Evolutionary conservation across 179 eudicot genomes (phyloP), one percentile per base, ranked within the genome.

Genomic region (Pouteria campechiana): DNA sequence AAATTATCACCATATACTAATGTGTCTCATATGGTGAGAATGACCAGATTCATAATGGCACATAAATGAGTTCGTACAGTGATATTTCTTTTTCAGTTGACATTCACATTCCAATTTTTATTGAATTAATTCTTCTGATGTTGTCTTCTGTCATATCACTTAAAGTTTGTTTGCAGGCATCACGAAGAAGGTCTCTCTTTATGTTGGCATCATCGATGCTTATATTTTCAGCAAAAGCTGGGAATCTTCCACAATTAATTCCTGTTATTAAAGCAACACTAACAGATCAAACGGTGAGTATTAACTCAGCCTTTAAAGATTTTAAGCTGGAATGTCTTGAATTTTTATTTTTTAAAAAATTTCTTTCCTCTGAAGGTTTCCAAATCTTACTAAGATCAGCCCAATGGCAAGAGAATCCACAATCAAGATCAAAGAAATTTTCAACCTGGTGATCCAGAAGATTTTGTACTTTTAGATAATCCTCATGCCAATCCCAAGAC

Each of bases 121-220:
- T n/a, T 29, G 28, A 41, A 46, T n/a, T 40, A 32, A 10, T 37
- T 28, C 41, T 46, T 57, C 56, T 57, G 31, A 50, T 28, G 17
- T 50, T 23, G 9, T 28, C 37, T 46, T 44, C 25, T 31, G 36
- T 8, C 18, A 32, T 60, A 18, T 40, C 41, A 51, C 7, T 43
- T 67, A 58, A 54, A 86, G 93, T 79, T 44, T 73, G 74, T 55
- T 46, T 85, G 54, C 93, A 55, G 50, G 80, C 85, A 60, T 74
- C 73, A 23, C 73, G 65, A 25, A 76, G 88, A 68, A 69, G 93
- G 74, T 83, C 96, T 57, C 80, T 86, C 52, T 83, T 79, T 63
- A 83, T 79, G 11, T 52, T 76, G 80, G 89, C 93, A 12, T 76
- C 89, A 24, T 64, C 61, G 73, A 86, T 86, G 96, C 82, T 86